A percentile compares a stretch with the other conserved stretches of the same genome.
These are phyloP conservation scores for Lecanicillium sp. DNA, from an alignment of 2,329 filamentous ascomycete species.

Conservation along the genomic window DNA sequence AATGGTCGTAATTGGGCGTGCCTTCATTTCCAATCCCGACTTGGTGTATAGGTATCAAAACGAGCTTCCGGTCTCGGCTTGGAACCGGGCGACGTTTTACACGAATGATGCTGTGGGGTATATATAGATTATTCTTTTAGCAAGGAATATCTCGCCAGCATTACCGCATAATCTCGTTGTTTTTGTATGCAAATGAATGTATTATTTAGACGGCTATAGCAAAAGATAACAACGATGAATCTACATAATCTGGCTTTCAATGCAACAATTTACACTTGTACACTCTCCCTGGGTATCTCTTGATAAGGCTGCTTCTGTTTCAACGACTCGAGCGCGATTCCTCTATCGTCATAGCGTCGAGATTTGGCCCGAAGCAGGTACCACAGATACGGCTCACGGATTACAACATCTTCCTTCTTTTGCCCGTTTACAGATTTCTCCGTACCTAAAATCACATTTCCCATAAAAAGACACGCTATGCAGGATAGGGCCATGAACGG, in stretches of 20 bases:
- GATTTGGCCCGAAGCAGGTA: not conserved
- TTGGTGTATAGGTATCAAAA: constrained; percentile 24
- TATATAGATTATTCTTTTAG: constrained; percentile 15
- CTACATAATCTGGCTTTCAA: too few species aligned
- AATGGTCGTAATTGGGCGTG: constrained; percentile 21
- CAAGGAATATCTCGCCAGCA: not conserved
- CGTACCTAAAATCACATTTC: constrained; percentile 27
- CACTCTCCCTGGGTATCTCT: not conserved
- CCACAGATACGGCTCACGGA: constrained; percentile 10
- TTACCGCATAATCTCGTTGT: not conserved
- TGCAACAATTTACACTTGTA: not conserved
- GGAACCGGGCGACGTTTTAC: constrained; percentile 24
- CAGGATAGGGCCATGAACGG: constrained; percentile 46
- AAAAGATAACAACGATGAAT: too few species aligned
- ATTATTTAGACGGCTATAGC: too few species aligned
- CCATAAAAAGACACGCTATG: constrained; percentile 23
- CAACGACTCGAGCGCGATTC: not conserved
- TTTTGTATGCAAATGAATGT: too few species aligned
- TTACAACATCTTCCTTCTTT: constrained; percentile 5
- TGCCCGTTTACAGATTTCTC: not conserved
- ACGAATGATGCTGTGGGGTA: constrained; percentile 16
- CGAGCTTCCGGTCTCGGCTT: constrained; percentile 20
- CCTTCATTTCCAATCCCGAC: constrained; percentile 26
- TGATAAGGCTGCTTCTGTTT: not conserved
- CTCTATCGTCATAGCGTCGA: not conserved